These are phyloP conservation scores for Heritiera fomes DNA, from an alignment of 345 rosid genomes.

Conservation along the genomic window DNA sequence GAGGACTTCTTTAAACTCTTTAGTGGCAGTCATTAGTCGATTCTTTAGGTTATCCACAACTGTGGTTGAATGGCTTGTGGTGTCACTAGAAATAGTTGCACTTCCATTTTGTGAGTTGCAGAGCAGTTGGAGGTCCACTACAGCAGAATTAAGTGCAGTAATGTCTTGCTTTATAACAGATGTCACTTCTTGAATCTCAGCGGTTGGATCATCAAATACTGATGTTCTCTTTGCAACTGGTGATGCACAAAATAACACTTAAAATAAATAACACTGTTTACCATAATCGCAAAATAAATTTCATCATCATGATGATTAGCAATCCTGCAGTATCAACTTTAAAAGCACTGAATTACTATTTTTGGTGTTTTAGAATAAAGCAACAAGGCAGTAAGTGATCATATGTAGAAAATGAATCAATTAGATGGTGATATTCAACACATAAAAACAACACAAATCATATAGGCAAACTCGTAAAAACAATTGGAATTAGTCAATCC, in stretches of 20 bases:
- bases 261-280: not conserved
- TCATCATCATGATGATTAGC: not conserved
- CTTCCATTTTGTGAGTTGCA: slow-evolving; percentile 62
- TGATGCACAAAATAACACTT: not conserved
- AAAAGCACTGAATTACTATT: not conserved
- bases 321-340: not conserved
- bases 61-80: slow-evolving; percentile 65
- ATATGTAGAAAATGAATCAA: no score
- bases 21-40: slow-evolving; percentile 75
- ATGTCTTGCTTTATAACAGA: slow-evolving; percentile 80
- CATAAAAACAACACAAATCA: not conserved
- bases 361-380: not conserved
- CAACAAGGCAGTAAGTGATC: not conserved
- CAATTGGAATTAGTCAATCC: not conserved
- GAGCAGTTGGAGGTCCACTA: slow-evolving; percentile 69
- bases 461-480: no score
- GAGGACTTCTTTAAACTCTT: slow-evolving; percentile 84
- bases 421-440: not conserved
- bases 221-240: slow-evolving; percentile 85
- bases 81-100: slow-evolving; percentile 63
- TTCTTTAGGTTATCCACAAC: slow-evolving; percentile 77
- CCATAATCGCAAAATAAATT: not conserved
- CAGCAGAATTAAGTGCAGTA: slow-evolving; percentile 70
- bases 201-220: slow-evolving; percentile 79
- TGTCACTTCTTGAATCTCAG: slow-evolving; percentile 81